phyloP scores from a whole-genome alignment of 768 basidiomycete genomes.

The Leucosporidium scottii region DNA sequence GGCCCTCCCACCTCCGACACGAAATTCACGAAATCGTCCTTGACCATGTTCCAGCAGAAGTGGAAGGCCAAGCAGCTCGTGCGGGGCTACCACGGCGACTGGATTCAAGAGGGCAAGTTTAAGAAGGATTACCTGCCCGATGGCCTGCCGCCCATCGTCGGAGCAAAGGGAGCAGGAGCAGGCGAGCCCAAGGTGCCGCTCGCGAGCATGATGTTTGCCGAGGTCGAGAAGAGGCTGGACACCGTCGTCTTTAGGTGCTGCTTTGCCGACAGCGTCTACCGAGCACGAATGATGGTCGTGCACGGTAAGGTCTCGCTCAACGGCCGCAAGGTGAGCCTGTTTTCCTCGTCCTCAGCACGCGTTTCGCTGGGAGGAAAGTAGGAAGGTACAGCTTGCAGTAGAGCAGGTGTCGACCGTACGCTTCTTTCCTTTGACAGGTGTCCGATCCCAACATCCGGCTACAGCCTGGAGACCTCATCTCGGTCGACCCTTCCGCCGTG shows the following conservation, averaged over 20 bases:
- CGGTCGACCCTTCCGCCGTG: conserved; percentile 74
- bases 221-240: conserved; percentile 91
- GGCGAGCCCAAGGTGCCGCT: conserved; percentile 58
- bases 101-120: conserved; percentile 84
- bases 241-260: conserved; percentile 84
- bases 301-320: conserved; percentile 83
- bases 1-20: conserved; percentile 51
- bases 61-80: conserved; percentile 80
- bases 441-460: conserved; percentile 75
- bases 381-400: neutral
- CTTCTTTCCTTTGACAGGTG: conserved; percentile 50
- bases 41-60: conserved; percentile 79
- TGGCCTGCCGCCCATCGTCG: conserved; percentile 56
- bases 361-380: neutral
- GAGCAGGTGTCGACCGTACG: neutral
- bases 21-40: conserved; percentile 52
- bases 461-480: conserved; percentile 88
- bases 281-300: conserved; percentile 75
- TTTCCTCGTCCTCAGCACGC: neutral
- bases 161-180: conserved; percentile 56
- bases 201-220: conserved; percentile 87
- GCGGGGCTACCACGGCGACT: conserved; percentile 92
- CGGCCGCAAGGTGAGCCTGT: conserved; percentile 65
- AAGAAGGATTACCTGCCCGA: conserved; percentile 89
- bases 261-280: conserved; percentile 79